Conservation (phyloP, 306 rosid species). For the Castanea mollissima region DNA sequence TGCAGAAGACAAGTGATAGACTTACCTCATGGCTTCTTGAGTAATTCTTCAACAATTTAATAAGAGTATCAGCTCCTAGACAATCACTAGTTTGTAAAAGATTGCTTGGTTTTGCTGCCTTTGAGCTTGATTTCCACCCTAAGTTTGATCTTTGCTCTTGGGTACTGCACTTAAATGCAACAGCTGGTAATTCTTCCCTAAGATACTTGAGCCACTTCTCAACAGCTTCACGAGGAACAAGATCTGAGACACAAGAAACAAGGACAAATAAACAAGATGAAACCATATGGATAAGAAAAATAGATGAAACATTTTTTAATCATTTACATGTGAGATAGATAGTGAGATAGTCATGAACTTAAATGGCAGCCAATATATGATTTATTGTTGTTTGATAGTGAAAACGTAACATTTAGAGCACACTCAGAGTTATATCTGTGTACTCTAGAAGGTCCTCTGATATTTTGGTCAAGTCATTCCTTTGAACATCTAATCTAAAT, state of each 20-base stretch:
- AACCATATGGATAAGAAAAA: background rate
- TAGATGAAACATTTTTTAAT: background rate
- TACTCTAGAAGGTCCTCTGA: background rate
- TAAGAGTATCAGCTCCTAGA: constrained; percentile 92
- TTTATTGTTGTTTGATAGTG: no score
- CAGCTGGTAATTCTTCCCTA: constrained; percentile 94
- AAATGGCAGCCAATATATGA: background rate
- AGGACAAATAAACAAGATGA: constrained; percentile 1
- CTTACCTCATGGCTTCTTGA: constrained; percentile 92
- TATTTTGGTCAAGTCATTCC: background rate
- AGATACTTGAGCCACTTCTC: constrained; percentile 96
- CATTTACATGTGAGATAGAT: background rate
- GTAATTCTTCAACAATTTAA: constrained; percentile 91
- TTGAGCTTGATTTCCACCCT: constrained; percentile 84
- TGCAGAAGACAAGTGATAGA: background rate
- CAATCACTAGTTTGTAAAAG: constrained; percentile 83
- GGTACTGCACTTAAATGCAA: constrained; percentile 95
- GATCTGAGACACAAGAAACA: constrained; percentile 53
- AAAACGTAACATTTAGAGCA: background rate
- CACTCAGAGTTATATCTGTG: background rate
- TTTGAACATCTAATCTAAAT: background rate
- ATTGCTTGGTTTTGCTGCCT: constrained; percentile 60
- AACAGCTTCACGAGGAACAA: constrained; percentile 87
- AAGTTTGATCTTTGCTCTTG: constrained; percentile 92
- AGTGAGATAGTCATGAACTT: no score